These are phyloP conservation scores for Citrus trifoliata DNA, from an alignment of 345 rosid genomes.

Conservation along the genomic window DNA sequence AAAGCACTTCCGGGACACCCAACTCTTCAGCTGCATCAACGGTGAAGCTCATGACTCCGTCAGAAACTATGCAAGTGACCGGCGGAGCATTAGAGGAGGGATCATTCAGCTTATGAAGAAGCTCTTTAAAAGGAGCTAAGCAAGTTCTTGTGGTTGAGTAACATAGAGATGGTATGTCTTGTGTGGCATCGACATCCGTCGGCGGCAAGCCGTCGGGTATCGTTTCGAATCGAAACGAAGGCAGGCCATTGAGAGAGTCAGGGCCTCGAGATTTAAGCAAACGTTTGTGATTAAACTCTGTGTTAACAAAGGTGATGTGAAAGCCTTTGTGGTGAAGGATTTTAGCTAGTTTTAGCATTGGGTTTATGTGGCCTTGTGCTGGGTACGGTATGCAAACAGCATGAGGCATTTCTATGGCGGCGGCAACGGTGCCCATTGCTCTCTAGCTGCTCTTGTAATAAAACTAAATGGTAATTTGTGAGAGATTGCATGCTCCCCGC, in stretches of 20 bases:
- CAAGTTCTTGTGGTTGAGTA: constrained; percentile 27
- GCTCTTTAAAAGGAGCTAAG: constrained; percentile 30
- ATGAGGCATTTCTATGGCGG: constrained; percentile 24
- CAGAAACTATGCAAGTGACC: constrained; percentile 41
- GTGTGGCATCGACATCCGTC: constrained; percentile 32
- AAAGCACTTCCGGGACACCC: constrained; percentile 33
- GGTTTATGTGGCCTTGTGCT: constrained; percentile 53
- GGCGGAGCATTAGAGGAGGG: constrained; percentile 17
- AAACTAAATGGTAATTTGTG: background rate
- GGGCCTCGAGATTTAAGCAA: constrained; percentile 35
- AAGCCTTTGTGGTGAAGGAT: constrained; percentile 43
- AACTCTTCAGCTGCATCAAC: constrained; percentile 37
- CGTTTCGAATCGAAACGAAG: constrained; percentile 38
- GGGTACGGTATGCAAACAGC: constrained; percentile 55
- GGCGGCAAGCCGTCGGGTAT: constrained; percentile 50
- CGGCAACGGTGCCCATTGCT: constrained; percentile 12
- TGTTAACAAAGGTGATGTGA: constrained; percentile 52
- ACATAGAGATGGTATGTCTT: constrained; percentile 40
- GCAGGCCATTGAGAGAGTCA: constrained; percentile 26
- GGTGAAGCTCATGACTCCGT: constrained; percentile 41
- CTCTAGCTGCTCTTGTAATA: background rate
- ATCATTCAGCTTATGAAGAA: constrained; percentile 27
- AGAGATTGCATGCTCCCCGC: background rate
- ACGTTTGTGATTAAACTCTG: constrained; percentile 44
- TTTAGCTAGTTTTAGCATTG: constrained; percentile 50